Percentiles rank a stretch among this genome's conserved stretches.
Evolutionary conservation across 345 rosid species (phyloP).

Genomic region (Eucalyptus pumila): DNA sequence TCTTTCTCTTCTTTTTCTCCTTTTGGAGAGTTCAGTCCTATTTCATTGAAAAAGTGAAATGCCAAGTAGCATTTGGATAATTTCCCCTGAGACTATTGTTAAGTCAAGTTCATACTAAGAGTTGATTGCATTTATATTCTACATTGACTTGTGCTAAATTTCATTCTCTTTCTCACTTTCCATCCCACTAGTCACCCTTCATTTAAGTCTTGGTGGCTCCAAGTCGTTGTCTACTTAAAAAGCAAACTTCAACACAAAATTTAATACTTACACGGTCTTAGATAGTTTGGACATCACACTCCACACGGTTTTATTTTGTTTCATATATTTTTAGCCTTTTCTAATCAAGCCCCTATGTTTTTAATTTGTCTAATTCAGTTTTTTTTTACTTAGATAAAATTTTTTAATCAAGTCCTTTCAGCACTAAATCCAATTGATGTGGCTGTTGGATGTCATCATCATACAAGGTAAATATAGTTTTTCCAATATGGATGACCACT

Average conservation of each 20-base stretch:
- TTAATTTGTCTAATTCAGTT: not conserved
- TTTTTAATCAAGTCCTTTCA: not conserved
- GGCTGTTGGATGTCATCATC: not conserved
- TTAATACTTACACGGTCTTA: not conserved
- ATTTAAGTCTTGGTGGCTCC: not conserved
- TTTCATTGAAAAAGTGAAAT: not conserved
- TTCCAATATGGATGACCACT: not conserved
- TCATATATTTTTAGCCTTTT: not conserved
- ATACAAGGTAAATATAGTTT: not conserved
- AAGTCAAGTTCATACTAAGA: not conserved
- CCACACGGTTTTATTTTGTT: not conserved
- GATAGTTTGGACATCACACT: not conserved
- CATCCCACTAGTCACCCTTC: not conserved
- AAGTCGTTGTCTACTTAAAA: not conserved
- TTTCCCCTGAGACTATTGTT: not conserved
- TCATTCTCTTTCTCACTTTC: not conserved
- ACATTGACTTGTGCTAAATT: not conserved
- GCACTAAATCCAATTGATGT: not conserved
- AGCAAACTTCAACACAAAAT: not conserved
- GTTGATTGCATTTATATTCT: not conserved
- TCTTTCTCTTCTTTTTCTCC: not conserved
- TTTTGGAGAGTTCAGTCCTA: not conserved
- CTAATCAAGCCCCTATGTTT: not conserved
- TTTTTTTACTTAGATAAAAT: not conserved
- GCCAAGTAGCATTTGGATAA: not conserved